Base-by-base conservation (phyloP, 176 grass and related monocot species). In the Oryza punctata region DNA sequence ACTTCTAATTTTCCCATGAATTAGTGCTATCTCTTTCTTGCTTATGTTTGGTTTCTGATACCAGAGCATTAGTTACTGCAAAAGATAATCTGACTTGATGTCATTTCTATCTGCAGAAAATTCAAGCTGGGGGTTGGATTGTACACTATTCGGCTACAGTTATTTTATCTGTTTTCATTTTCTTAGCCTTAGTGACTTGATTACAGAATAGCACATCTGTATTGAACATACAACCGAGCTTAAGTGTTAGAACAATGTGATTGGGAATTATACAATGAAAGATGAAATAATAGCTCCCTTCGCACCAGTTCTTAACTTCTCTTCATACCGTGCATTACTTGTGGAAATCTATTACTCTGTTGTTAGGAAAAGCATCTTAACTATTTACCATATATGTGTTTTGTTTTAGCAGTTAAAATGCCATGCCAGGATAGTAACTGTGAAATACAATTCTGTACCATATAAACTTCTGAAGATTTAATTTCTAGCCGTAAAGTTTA, bases 41-140 rank as follows among this genome's bases (percentile, higher is more conserved):
- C 14, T 30, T 72, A 59, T 23, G n/a, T 73, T 78, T 52, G 68
- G 18, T 40, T 75, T 82, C 3, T 79, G 68, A 69, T 63, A 28
- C 12, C 57, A 54, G 27, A 40, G 2, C 29, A 33, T 23, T 72
- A 41, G 27, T 18, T 66, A 52, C 24, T 4, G 37, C 69, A 14
- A 10, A 49, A 63, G 2, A 29, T 70, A 44, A 70, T 57, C 84
- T 89, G 43, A 92, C 73, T 52, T 67, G 69, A 76, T 78, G n/a
- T 83, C 65, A 63, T 72, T 89, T 35, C 6, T 84, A 16, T 70
- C 72, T 76, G 80, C 92, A 94, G 92, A 89, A 90, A 26, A 63
- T 88, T 76, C 70, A n/a, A 76, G 85, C 81, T 44, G 85, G 79
- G n/a, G 73, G 68, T 25, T 85, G 90, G 84, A 90, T 81, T 57